Base-by-base conservation (phyloP, 768 basidiomycete species). In the Kwoniella dejecticola region DNA sequence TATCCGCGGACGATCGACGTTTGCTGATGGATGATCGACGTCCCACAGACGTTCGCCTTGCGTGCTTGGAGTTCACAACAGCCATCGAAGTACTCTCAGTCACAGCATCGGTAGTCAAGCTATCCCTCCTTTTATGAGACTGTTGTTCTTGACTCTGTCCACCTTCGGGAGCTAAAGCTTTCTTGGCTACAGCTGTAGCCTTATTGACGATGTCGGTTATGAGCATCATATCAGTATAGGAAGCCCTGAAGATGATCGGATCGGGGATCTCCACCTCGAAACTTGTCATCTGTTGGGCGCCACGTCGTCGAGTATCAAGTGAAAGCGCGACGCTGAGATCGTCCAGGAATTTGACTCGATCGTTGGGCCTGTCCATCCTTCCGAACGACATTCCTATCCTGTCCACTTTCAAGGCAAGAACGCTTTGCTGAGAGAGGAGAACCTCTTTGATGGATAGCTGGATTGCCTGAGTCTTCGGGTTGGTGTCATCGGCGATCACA, bases 371-470 rank as follows among this genome's bases (percentile, higher is more conserved):
- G 65, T 90, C 90, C 93, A 99, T 98, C 27, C 84, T 84, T 62
- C 87, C 85, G 29, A 99, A 82, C 2, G 92, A 96, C 95, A 99
- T 98, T 21, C 96, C 96, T 8, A 97, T 83, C 29, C 84, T 84
- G 54, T 83, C 86, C 30, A 97, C 81, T 33, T 85, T 91, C 57
- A 98, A 80, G 1, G 93, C 90, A 62, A 90, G 76, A 33, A 91
- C 85, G 6, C 87, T 87, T 90, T 97, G 71, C 76, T 95, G 91
- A 8, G 93, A 90, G 62, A 98, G 76, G n/a, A 89, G 81, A 15
- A 97, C 82, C 72, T 94, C 88, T 64, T 86, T 84, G 71, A 99
- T 84, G n/a, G 85, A 84, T 33, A 98, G 82, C 50, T 86, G 86
- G 65, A 99, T 92, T 0, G 93, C 90, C 70, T 93, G 90, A 0